Base-by-base conservation (phyloP, 2,329 filamentous ascomycete genomes). In the Exophiala aquamarina region DNA sequence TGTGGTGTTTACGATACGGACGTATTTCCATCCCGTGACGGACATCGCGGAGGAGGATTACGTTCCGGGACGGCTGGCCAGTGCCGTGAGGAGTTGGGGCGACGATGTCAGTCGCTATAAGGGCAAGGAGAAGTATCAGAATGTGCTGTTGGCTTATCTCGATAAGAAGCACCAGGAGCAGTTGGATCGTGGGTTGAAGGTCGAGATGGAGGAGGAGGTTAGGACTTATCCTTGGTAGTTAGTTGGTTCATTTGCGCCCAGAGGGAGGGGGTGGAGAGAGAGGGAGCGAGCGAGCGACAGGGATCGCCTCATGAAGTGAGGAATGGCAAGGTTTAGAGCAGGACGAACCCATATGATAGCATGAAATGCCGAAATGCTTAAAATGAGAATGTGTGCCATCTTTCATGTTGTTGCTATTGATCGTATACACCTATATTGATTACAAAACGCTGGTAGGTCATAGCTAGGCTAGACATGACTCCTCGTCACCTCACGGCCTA, bases 61-160 rank as follows among this genome's bases (percentile, higher is more conserved):
- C 63, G 87, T 94, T 1, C 88, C 89, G 0, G 88, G 89, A 0
- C 68, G 89, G 26, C 65, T 94, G 60, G 89, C 89, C 2, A 88
- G 84, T 58, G 88, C 87, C 4, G 70, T 94, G 3, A 73, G 89
- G 31, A 92, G 87, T 64, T 93, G 89, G 89, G 87, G 84, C 1
- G 81, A 85, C 34, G 83, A 89, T 68, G 87, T 93, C 6, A 78
- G 78, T 13, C 71, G 70, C 56, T 94, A 95, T 63, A 93, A 93
- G 70, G 88, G 89, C 0, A 82, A 76, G 62, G 85, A 88, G 56
- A 81, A 76, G 69, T 94, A 90, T 65, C 78, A 75, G 15, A 79
- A 84, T 19, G 83, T 92, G 0, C 58, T 94, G 61, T 67, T 94
- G 50, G 83, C 89, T 64, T 94, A 84, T 66, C 65, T 94, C 51